These are phyloP conservation scores for Pycnococcus provasolii DNA, from an alignment of 139 green algal genomes.

Conservation along the genomic window DNA sequence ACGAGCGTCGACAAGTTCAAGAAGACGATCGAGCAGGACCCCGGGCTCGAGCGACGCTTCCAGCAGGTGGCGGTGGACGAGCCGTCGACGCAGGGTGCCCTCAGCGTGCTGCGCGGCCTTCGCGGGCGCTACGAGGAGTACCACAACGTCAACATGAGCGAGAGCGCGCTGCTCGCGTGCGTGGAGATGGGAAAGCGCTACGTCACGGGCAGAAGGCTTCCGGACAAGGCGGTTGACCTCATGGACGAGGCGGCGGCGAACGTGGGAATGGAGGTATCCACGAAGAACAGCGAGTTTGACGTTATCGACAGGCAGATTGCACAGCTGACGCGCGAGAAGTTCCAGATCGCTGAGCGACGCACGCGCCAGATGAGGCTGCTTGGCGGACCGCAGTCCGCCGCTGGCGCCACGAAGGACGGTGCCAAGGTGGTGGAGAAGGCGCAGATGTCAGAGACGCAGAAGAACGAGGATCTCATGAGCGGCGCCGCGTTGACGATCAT, in stretches of 20 bases:
- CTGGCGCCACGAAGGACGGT: not conserved
- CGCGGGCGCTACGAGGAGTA: conserved; percentile 71
- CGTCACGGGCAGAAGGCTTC: conserved; percentile 55
- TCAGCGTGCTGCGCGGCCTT: conserved; percentile 83
- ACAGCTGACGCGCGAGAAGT: conserved; percentile 3
- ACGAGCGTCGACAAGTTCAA: conserved; percentile 41
- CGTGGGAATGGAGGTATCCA: conserved; percentile 47
- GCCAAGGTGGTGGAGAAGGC: not conserved
- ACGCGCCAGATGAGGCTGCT: not conserved
- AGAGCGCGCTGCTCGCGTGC: conserved; percentile 56
- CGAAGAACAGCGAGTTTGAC: conserved; percentile 60
- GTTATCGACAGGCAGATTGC: conserved; percentile 48
- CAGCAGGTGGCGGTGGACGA: conserved; percentile 57
- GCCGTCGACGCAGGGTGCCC: conserved; percentile 72
- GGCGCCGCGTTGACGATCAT: not conserved
- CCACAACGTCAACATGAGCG: conserved; percentile 58
- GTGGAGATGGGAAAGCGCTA: conserved; percentile 60
- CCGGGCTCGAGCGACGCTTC: conserved; percentile 42
- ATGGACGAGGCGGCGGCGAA: conserved; percentile 61
- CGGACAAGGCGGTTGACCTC: conserved; percentile 84
- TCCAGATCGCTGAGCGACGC: not conserved
- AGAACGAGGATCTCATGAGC: not conserved
- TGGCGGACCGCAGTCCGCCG: too few species aligned
- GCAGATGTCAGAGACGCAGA: not conserved
- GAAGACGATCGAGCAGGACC: conserved; percentile 45